Evolutionary conservation across 345 rosid genomes (phyloP), one percentile per base, ranked within the genome.

Genomic region (Hibiscus syriacus): DNA sequence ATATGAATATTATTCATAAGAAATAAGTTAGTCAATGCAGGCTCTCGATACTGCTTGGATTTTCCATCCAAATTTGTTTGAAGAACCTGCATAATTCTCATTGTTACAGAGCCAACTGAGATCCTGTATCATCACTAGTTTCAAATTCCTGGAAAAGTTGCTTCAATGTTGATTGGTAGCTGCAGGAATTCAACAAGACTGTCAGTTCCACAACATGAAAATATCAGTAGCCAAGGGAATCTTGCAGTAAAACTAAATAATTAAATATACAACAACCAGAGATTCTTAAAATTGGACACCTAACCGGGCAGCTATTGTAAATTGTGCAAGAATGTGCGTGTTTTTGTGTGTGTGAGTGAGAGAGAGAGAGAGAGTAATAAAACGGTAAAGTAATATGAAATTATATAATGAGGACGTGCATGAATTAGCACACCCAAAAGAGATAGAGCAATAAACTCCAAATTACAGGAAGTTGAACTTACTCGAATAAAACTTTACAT

Each of bases 1-100:
- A 73, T 94, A 91, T 94, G 99, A 77, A 91, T 89, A 76, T 94
- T 94, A 79, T 94, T 94, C 99, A 94, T 94, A 59, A 94, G 86
- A 77, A 94, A 94, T 71, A 94, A 80, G 74, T 91, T 86, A 17
- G 95, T 94, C 88, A 94, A 81, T 71, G 97, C 88, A 74, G 80
- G 85, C 73, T 94, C 99, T 78, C 65, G 85, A 73, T 91, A 91
- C 86, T 94, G 99, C 85, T 91, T 94, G 9, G 99, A 87, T 78
- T 91, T 94, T 38, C 89, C 97, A 63, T 89, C 96, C 73, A 94
- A 83, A 80, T 94, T 94, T 67, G 86, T 87, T 78, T 89, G 99
- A 85, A 94, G 99, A 17, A 97, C 96, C 81, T 89, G 99, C 97
- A 94, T 94, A 69, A 94, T 91, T 73, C 83, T 81, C 95, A 91